Evolutionary conservation across 2,329 filamentous ascomycete genomes (phyloP).

Genomic region (Cadophora luteo-olivacea): DNA sequence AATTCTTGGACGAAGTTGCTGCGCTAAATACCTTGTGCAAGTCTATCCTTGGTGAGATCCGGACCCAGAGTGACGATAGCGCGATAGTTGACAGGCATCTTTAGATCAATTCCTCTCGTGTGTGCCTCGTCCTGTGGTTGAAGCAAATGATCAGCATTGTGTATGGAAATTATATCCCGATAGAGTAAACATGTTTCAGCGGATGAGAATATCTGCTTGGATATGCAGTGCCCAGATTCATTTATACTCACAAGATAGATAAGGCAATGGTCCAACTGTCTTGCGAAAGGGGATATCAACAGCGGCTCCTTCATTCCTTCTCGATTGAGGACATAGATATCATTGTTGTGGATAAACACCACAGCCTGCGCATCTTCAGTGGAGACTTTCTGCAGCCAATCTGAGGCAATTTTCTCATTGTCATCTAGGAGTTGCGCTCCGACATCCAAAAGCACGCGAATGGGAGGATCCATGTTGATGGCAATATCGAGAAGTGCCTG

Average conservation of each 20-base stretch:
- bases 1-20: no score
- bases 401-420: constrained; percentile 59
- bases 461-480: constrained; percentile 45
- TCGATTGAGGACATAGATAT: constrained; percentile 59
- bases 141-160: background rate
- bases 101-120: constrained; percentile 72
- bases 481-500: constrained; percentile 55
- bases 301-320: constrained; percentile 55
- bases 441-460: constrained; percentile 71
- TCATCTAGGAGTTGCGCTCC: constrained; percentile 73
- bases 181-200: no score
- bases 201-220: no score
- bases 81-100: constrained; percentile 60
- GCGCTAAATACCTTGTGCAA: constrained; percentile 29
- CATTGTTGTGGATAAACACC: constrained; percentile 66
- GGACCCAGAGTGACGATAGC: constrained; percentile 73
- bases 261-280: constrained; percentile 53
- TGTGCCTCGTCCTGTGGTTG: constrained; percentile 64
- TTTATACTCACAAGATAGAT: constrained; percentile 47
- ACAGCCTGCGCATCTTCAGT: constrained; percentile 49
- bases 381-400: constrained; percentile 55
- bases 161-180: no score
- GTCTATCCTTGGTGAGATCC: constrained; percentile 53
- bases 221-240: no score
- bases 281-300: constrained; percentile 62